Conservation (phyloP, 768 basidiomycete genomes). For the Serendipita sp. region DNA sequence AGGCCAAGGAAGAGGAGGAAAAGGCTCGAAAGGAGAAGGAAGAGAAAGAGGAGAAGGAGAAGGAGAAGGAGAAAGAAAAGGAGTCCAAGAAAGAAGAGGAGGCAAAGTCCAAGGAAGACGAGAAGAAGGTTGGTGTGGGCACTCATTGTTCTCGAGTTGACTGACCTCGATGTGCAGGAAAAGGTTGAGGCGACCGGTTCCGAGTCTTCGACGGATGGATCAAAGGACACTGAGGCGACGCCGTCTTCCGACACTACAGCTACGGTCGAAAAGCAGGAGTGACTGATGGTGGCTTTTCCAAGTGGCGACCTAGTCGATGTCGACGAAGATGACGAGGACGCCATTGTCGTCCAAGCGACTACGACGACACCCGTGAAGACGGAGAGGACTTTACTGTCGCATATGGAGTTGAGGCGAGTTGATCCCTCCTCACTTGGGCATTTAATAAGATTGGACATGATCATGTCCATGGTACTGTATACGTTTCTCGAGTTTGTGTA, state of each 20-base stretch:
- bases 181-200: too few relatives aligned
- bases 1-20: constrained; percentile 30
- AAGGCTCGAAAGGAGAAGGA: constrained; percentile 12
- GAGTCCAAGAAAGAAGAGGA: constrained; percentile 12
- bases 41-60: constrained; percentile 14
- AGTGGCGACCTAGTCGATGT: not conserved
- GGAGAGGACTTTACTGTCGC: not conserved
- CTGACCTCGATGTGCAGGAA: not conserved
- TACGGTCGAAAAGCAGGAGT: not conserved
- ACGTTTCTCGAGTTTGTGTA: not conserved
- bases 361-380: not conserved
- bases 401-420: not conserved
- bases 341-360: not conserved
- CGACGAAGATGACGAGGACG: not conserved
- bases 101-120: constrained; percentile 18
- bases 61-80: constrained; percentile 15
- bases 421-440: not conserved
- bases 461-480: constrained; percentile 2
- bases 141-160: too few relatives aligned
- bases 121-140: constrained; percentile 11
- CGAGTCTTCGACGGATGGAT: too few relatives aligned
- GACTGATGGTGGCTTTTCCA: not conserved
- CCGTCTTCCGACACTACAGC: too few relatives aligned
- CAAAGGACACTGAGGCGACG: not conserved
- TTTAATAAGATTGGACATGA: not conserved